Conservation (phyloP, 2,329 filamentous ascomycete genomes). For the Berkeleyomyces rouxiae region DNA sequence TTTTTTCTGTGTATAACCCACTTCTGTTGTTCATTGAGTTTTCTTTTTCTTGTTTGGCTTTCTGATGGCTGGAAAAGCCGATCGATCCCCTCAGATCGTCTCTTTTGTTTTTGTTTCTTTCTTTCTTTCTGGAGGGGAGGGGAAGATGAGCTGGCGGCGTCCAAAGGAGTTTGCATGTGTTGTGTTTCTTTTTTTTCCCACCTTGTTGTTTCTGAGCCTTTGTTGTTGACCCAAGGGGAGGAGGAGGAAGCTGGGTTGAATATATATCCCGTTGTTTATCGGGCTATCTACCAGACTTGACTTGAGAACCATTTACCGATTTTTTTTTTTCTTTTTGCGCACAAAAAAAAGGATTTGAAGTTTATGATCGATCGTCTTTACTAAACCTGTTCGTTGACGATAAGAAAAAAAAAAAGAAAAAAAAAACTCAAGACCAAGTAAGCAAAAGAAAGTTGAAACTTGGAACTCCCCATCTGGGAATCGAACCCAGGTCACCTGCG, state of each 20-base stretch:
- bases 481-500: conserved; percentile 10
- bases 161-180: not conserved
- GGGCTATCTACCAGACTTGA: no score
- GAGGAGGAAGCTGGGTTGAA: no score
- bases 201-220: no score
- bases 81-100: not conserved
- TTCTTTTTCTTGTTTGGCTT: not conserved
- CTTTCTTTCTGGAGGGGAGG: not conserved
- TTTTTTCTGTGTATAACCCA: not conserved
- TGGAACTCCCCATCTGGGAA: conserved; percentile 9
- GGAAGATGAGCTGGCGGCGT: not conserved
- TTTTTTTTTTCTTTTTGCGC: no score
- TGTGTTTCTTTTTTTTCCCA: not conserved
- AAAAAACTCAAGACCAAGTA: not conserved
- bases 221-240: no score
- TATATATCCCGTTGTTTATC: no score
- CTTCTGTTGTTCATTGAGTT: not conserved
- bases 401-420: not conserved
- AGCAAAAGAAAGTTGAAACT: not conserved
- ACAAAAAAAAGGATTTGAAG: no score
- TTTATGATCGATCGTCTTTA: no score
- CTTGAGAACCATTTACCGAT: no score
- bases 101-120: not conserved
- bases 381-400: not conserved
- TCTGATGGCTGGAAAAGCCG: not conserved